Conservation (phyloP, 495 filamentous ascomycete species). For the Hypoxylon cercidicola region DNA sequence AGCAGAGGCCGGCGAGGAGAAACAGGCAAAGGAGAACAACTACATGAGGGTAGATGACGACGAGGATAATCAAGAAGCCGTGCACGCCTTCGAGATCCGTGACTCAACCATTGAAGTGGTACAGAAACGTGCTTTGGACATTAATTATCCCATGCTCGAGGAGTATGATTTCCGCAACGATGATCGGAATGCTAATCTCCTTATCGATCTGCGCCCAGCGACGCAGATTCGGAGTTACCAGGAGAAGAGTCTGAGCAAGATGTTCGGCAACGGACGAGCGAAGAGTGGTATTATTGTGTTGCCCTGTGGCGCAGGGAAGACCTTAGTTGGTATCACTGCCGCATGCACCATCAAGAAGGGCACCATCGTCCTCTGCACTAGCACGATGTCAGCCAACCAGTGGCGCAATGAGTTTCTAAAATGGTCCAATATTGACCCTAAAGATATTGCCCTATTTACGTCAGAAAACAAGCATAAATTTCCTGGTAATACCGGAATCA, state of each 20-base stretch:
- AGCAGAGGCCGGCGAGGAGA: constrained; percentile 48
- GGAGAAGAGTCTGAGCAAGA: constrained; percentile 96
- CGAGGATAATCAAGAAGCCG: constrained; percentile 86
- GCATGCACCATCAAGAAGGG: constrained; percentile 98
- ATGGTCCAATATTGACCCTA: constrained; percentile 96
- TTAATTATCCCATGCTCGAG: constrained; percentile 88
- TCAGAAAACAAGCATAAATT: constrained; percentile 94
- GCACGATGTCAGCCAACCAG: constrained; percentile 96
- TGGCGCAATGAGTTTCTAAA: constrained; percentile 97
- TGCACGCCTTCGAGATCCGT: constrained; percentile 94
- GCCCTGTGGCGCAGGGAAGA: constrained; percentile 97
- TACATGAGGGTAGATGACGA: constrained; percentile 83
- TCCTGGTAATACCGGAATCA: constrained; percentile 88
- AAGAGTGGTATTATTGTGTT: constrained; percentile 98
- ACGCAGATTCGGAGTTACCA: constrained; percentile 92
- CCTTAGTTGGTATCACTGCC: constrained; percentile 94
- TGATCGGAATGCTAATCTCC: constrained; percentile 83
- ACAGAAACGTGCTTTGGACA: constrained; percentile 86
- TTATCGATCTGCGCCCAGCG: constrained; percentile 88
- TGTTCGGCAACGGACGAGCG: constrained; percentile 98
- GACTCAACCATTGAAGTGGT: constrained; percentile 81
- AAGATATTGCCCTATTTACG: constrained; percentile 94
- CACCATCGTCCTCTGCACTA: constrained; percentile 93
- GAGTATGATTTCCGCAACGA: constrained; percentile 99
- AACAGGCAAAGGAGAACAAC: constrained; percentile 51